Evolutionary conservation across 148 eudicot species (phyloP), one percentile per base, ranked within the genome.

Genomic region (Rhododendron williamsianum): DNA sequence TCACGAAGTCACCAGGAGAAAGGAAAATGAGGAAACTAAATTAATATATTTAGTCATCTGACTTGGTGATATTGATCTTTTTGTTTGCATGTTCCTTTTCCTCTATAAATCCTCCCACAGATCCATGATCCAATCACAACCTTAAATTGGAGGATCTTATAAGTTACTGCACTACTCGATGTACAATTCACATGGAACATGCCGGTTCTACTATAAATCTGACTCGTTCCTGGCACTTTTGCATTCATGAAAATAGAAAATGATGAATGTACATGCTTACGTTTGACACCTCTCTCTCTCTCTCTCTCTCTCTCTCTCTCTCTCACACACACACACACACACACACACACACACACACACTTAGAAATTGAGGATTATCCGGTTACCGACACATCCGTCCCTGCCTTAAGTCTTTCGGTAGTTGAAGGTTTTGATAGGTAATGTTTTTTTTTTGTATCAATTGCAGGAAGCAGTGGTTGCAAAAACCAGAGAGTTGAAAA

Each of bases 401-500:
- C 11, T 16, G n/a, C 16, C 43, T 7, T 6, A 0, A 21, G 2
- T 80, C 49, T 27, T 71, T 41, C 72, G 0, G 46, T 21, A 23
- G 76, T 74, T 76, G 52, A 38, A 27, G 35, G 27, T 76, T 36
- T 67, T 52, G 38, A 23, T 4, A 60, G 21, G 4, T 71, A 15
- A 9, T 49, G n/a, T 80, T 82, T 43, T 82, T 30, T 30, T 30
- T 23, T 18, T 13, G 36, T 85, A 78, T 79, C 52, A 35, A 76
- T 87, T 89, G 86, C 96, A 96, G 99, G 98, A 95, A 95, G 96
- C 94, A 41, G 96, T 97, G 78, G 77, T 96, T 86, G 86, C 87
- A 41, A 92, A 93, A 89, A 93, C 97, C 84, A 90, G 92, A 91
- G 98, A 93, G 89, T 90, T 95, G 87, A 96, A 96, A 92, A 94